phyloP scores from a whole-genome alignment of 139 green algal genomes.

The Desmodesmus armatus region DNA sequence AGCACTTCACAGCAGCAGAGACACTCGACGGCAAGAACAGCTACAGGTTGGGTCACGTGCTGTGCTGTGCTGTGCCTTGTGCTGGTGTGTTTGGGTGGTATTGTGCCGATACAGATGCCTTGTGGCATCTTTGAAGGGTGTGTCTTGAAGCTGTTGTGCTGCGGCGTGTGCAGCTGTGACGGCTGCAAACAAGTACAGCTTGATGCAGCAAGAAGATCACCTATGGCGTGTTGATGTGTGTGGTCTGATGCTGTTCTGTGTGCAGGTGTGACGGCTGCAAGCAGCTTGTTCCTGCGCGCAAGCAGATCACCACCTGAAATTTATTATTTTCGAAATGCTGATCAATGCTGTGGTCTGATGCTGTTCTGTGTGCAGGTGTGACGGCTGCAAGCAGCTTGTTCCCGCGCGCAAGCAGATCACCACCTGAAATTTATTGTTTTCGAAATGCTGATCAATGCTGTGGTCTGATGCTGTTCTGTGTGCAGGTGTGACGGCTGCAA shows the following conservation, averaged over 20 bases:
- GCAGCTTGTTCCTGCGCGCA: not conserved
- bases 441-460: not conserved
- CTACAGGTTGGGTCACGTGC: not conserved
- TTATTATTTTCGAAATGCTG: not conserved
- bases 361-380: not conserved
- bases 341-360: not conserved
- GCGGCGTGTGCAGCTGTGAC: not conserved
- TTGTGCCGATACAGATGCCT: not conserved
- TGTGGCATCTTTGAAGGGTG: not conserved
- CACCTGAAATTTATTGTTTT: not conserved
- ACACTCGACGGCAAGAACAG: conserved; percentile 84
- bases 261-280: not conserved
- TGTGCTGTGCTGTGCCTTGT: too few species aligned
- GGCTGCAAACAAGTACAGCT: not conserved
- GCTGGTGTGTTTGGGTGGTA: not conserved
- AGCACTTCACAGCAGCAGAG: conserved; percentile 79
- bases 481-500: conserved; percentile 66
- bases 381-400: conserved; percentile 60
- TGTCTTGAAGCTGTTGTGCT: not conserved
- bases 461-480: not conserved
- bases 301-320: not conserved
- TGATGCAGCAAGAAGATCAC: too few species aligned
- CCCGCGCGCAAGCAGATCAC: too few species aligned
- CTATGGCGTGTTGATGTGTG: not conserved
- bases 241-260: not conserved